phyloP scores from a whole-genome alignment of 2,329 filamentous ascomycete genomes.

The Fusarium dlaminii region DNA sequence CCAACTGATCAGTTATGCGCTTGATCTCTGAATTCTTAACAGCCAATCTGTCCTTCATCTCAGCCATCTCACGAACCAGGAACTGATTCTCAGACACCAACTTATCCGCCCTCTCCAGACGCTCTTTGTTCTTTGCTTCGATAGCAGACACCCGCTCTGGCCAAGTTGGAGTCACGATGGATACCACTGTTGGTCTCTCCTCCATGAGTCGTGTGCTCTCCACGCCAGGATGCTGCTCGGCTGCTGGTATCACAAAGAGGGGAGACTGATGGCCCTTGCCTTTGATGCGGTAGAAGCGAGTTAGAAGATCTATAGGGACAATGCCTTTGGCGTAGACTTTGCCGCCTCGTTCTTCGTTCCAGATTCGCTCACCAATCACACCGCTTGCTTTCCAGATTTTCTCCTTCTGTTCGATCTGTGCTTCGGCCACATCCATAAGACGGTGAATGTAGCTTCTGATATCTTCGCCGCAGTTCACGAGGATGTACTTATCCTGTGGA shows the following conservation, averaged over 20 bases:
- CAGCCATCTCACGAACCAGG: constrained; percentile 35
- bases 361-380: constrained; percentile 53
- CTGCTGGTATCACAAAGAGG: constrained; percentile 64
- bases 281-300: constrained; percentile 63
- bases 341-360: constrained; percentile 41
- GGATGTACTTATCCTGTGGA: constrained; percentile 65
- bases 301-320: constrained; percentile 58
- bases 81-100: constrained; percentile 25
- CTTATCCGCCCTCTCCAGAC: constrained; percentile 35
- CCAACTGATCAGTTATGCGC: constrained; percentile 24
- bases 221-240: constrained; percentile 56
- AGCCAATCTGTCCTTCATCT: constrained; percentile 32
- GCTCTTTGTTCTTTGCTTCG: constrained; percentile 38
- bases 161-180: constrained; percentile 44
- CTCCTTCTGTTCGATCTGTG: constrained; percentile 49
- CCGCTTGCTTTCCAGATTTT: constrained; percentile 49
- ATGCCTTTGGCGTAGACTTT: constrained; percentile 55
- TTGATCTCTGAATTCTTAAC: constrained; percentile 34
- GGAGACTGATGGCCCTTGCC: constrained; percentile 54
- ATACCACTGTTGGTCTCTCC: constrained; percentile 52
- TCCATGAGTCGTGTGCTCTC: constrained; percentile 58
- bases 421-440: constrained; percentile 58
- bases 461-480: constrained; percentile 65
- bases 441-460: constrained; percentile 58
- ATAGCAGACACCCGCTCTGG: constrained; percentile 47